Evolutionary conservation across 1,139 yeast species (phyloP), one percentile per base, ranked within the genome.

Genomic region (Hemisphaericaspora xylofermentans): DNA sequence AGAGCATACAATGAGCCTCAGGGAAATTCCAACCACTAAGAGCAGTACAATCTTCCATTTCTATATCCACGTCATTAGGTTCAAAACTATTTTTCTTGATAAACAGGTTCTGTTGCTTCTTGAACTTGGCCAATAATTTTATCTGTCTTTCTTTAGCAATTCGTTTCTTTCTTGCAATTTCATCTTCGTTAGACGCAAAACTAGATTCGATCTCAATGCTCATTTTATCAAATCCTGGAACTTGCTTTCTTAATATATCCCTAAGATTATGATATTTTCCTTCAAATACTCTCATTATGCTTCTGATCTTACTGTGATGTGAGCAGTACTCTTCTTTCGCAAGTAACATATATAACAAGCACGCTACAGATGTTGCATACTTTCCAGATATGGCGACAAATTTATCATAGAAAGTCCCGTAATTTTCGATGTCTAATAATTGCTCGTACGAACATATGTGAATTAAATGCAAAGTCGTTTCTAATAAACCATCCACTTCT

Each of bases 1-100:
- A 93, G 24, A 93, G 71, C 31, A 91, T 84, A 58, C 98, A 93
- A 46, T 82, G 85, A 30, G 84, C 83, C 32, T 82, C 85, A 0
- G 96, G 95, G 53, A 78, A 88, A 30, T 66, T 66, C 95, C 95
- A 87, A 6, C 71, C 75, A 1, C 57, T 61, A 2, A 54, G 63
- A 4, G 48, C 53, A 2, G 54, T 63, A 19, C 47, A 39, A 18
- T 63, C 60, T 40, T 65, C 72, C 64, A 69, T 68, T 33, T 70
- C 76, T 7, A 58, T 56, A 30, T 68, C 76, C 36, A 53, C 35
- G 26, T 64, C 68, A n/a, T 45, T 50, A 18, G 50, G 47, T 10
- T 60, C 66, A 35, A 61, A 63, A 1, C 64, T 67, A 36, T 67
- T 63, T 13, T 78, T 76, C 46, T 77, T 75, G 41, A 84, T 76